These are phyloP conservation scores for Podila clonocystis DNA, from an alignment of 192 early-diverging fungal genomes.

Conservation along the genomic window DNA sequence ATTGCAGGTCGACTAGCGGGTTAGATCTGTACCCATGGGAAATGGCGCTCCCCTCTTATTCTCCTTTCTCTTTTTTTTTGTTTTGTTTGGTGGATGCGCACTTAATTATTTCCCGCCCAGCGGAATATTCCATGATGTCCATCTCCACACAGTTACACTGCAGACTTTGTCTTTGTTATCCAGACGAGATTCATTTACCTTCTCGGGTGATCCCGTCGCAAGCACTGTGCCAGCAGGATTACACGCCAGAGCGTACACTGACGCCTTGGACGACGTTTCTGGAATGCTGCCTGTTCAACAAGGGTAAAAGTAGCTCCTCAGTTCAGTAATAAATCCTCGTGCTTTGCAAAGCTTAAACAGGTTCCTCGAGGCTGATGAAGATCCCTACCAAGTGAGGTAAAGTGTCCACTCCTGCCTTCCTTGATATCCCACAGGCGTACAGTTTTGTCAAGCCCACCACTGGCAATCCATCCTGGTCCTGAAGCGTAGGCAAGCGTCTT, in stretches of 20 bases:
- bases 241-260: conserved; percentile 89
- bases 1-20: background rate
- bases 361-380: background rate
- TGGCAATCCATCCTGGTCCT: conserved; percentile 80
- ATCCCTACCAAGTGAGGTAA: conserved; percentile 48
- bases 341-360: too few relatives aligned
- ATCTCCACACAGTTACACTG: too few relatives aligned
- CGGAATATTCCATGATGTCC: too few relatives aligned
- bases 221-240: conserved; percentile 83
- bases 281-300: conserved; percentile 43
- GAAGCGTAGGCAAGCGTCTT: conserved; percentile 86
- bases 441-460: conserved; percentile 89
- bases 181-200: conserved; percentile 46
- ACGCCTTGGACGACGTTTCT: conserved; percentile 69
- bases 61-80: too few relatives aligned
- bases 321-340: too few relatives aligned
- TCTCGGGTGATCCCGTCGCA: conserved; percentile 94
- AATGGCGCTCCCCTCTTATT: too few relatives aligned
- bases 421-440: conserved; percentile 93
- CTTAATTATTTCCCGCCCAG: background rate
- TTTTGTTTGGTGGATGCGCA: too few relatives aligned
- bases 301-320: too few relatives aligned
- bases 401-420: conserved; percentile 60
- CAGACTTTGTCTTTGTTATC: too few relatives aligned
- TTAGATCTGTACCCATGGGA: background rate